phyloP scores from a whole-genome alignment of 495 filamentous ascomycete genomes.

The Tuber borchii region DNA sequence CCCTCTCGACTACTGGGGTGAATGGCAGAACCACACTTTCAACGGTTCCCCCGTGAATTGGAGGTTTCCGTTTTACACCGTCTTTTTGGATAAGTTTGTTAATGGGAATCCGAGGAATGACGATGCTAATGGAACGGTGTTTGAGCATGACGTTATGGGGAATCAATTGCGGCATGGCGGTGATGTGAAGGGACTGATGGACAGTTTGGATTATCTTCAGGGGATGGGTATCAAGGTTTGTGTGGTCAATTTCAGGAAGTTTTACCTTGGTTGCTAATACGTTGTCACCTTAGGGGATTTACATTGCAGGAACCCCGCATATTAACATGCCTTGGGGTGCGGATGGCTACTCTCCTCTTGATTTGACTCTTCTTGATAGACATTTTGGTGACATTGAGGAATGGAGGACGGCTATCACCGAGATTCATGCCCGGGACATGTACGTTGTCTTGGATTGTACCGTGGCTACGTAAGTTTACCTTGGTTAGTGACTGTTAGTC shows the following conservation, averaged over 20 bases:
- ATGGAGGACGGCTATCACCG: slow-evolving; percentile 60
- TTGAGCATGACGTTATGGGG: slow-evolving; percentile 61
- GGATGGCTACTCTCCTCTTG: slow-evolving; percentile 61
- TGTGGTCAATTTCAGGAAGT: neutral
- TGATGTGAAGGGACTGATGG: slow-evolving; percentile 58
- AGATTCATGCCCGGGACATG: slow-evolving; percentile 62
- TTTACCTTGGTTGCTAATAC: slow-evolving; percentile 15
- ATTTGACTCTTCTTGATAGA: slow-evolving; percentile 63
- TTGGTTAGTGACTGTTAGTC: neutral
- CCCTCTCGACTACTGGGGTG: slow-evolving; percentile 58
- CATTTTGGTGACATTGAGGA: slow-evolving; percentile 59
- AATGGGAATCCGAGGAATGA: slow-evolving; percentile 69
- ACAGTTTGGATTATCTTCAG: slow-evolving; percentile 66
- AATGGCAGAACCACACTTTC: slow-evolving; percentile 54
- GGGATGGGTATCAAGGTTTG: slow-evolving; percentile 67
- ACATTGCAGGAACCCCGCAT: slow-evolving; percentile 61
- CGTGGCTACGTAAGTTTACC: slow-evolving; percentile 55
- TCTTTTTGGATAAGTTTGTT: slow-evolving; percentile 64
- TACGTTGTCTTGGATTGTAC: slow-evolving; percentile 69
- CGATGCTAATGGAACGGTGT: slow-evolving; percentile 61
- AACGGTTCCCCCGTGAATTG: slow-evolving; percentile 58
- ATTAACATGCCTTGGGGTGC: slow-evolving; percentile 68
- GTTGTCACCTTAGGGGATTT: slow-evolving; percentile 51
- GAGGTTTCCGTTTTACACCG: slow-evolving; percentile 65
- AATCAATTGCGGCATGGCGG: slow-evolving; percentile 72